A percentile compares a stretch with the other conserved stretches of the same genome.
These are phyloP conservation scores for Basidiobolus meristosporus DNA, from an alignment of 371 early-diverging fungal genomes.

Conservation along the genomic window DNA sequence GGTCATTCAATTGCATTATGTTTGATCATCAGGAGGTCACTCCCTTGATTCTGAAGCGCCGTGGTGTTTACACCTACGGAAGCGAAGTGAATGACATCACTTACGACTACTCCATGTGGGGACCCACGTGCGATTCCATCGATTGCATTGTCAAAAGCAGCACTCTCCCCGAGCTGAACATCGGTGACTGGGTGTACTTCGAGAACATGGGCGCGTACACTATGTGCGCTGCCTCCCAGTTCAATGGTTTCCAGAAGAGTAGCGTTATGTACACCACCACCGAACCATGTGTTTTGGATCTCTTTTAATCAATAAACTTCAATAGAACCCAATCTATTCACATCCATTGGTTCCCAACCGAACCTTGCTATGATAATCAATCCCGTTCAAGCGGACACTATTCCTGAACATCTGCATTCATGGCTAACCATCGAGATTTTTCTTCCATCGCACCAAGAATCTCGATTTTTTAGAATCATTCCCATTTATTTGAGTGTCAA, in stretches of 20 bases:
- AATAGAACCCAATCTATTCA: too few species aligned
- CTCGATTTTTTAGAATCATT: too few species aligned
- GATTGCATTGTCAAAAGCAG: slow-evolving; percentile 67
- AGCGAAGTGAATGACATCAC: slow-evolving; percentile 1
- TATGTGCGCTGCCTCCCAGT: slow-evolving; percentile 63
- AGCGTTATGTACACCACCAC: slow-evolving; percentile 77
- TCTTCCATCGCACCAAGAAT: too few species aligned
- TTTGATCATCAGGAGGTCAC: slow-evolving; percentile 64
- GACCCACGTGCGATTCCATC: slow-evolving; percentile 97
- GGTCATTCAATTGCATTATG: slow-evolving; percentile 92
- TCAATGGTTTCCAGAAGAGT: slow-evolving; percentile 82
- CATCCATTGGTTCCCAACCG: too few species aligned
- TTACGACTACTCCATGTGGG: slow-evolving; percentile 73
- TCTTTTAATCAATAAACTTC: too few species aligned
- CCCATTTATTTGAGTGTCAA: too few species aligned
- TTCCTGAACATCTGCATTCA: too few species aligned
- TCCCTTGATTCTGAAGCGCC: slow-evolving; percentile 4
- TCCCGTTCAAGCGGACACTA: too few species aligned
- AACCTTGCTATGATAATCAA: too few species aligned
- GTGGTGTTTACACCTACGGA: slow-evolving; percentile 3
- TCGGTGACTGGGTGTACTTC: slow-evolving; percentile 93
- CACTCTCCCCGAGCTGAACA: slow-evolving; percentile 60
- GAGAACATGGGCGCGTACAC: slow-evolving; percentile 96
- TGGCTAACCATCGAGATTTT: too few species aligned
- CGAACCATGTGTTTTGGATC: slow-evolving; percentile 6